Evolutionary conservation across 2,329 filamentous ascomycete genomes (phyloP).

Genomic region (Lasiodiplodia theobromae): DNA sequence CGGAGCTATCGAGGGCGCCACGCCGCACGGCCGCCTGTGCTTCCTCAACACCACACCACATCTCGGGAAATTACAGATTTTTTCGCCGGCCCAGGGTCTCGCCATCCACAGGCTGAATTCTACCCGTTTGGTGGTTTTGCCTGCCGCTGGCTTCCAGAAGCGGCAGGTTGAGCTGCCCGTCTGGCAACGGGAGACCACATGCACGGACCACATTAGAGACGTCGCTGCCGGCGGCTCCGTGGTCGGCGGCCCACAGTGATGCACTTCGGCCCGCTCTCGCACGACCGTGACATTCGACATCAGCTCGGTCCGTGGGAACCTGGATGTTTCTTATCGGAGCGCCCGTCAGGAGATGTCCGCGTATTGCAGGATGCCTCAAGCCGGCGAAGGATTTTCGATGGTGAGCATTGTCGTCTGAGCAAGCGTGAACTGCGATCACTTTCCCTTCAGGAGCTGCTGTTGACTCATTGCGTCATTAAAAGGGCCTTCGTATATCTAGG

Average conservation of each 20-base stretch:
- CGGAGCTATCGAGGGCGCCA: neutral
- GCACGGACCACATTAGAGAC: neutral
- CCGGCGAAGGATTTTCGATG: neutral
- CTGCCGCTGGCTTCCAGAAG: neutral
- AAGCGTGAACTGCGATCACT: neutral
- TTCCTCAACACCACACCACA: neutral
- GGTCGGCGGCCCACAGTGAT: conserved; percentile 10
- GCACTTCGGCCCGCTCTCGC: conserved; percentile 11
- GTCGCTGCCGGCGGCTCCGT: conserved; percentile 6
- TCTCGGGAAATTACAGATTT: neutral
- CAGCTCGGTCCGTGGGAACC: neutral
- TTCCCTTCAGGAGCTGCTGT: neutral
- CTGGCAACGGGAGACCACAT: neutral
- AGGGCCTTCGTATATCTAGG: neutral
- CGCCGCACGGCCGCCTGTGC: neutral
- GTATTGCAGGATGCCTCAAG: conserved; percentile 34
- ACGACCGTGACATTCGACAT: conserved; percentile 7
- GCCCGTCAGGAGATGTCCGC: neutral
- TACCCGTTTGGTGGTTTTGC: neutral
- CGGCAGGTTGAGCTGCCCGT: neutral
- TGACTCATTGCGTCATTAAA: neutral
- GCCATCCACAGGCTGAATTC: neutral
- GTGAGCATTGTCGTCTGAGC: neutral
- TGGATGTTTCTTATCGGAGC: neutral
- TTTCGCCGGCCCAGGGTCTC: neutral